Base-by-base conservation (phyloP, 2,329 filamentous ascomycete species). In the Fusarium palustre region DNA sequence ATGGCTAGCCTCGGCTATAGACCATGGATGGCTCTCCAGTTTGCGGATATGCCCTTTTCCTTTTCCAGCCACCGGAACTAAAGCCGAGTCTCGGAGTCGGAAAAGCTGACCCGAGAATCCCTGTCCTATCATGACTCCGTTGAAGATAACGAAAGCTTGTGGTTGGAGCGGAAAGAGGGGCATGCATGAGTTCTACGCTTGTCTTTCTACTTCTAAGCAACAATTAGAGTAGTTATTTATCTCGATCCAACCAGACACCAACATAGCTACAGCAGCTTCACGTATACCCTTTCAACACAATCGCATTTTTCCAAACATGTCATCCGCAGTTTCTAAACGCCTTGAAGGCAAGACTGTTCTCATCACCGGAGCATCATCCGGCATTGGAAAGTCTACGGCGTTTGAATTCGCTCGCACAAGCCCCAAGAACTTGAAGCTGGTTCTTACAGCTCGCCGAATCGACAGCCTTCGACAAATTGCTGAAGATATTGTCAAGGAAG, bases 271-370 rank as follows among this genome's bases (percentile, higher is more conserved):
- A 5, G 0, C 2, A 12, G 5, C 24, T 10, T 43, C 18, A 3
- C 6, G 4, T 24, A 33, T 34, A 30, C 3, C 16, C 16, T 18
- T 9, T 15, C 22, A 52, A 6, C 22, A 15, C 10, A 30, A n/a
- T 38, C 22, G 20, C 15, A 25, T n/a, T 3, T 6, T 45, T 69
- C 71, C 36, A 73, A 80, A 75, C 56, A 85, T 86, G 84, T 74
- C 81, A 34, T 80, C 85, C 22, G 88, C 91, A 76, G 89, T 91
- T 81, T 86, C 86, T 68, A 91, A 93, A 79, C 93, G 95, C 83
- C 92, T 98, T 55, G 87, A 91, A 76, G 94, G 94, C 87, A 98
- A 98, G 83, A 98, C 94, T 3, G 85, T 98, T 57, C 81, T 98
- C 55, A 88, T 99, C 64, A 98, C 96, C 3, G 96, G 96, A 59